phyloP scores from a whole-genome alignment of 2,329 filamentous ascomycete genomes.

The Mycosphaerelloides madeirae region DNA sequence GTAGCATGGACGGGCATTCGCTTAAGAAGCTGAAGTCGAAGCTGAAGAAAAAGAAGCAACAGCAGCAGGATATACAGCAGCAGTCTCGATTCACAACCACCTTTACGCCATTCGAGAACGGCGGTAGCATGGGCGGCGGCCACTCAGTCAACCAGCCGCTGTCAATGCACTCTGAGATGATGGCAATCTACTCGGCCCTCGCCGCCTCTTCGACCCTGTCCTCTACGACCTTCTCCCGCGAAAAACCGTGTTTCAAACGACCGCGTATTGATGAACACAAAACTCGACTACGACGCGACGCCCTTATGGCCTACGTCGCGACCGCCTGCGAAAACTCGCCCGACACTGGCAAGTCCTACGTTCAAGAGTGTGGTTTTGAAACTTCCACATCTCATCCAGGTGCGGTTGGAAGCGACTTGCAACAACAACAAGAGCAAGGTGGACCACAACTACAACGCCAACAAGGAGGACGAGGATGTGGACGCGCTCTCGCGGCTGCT shows the following conservation, averaged over 20 bases:
- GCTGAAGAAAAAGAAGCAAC: slow-evolving; percentile 31
- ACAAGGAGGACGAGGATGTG: slow-evolving; percentile 20
- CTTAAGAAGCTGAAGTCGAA: slow-evolving; percentile 33
- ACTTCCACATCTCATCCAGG: slow-evolving; percentile 39
- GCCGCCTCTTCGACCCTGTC: slow-evolving; percentile 42
- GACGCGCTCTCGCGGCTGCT: slow-evolving; percentile 22
- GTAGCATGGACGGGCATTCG: slow-evolving; percentile 33
- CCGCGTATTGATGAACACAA: slow-evolving; percentile 46
- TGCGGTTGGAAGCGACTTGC: slow-evolving; percentile 9
- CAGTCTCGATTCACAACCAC: slow-evolving; percentile 21
- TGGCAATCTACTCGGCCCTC: slow-evolving; percentile 51
- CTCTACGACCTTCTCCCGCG: slow-evolving; percentile 39
- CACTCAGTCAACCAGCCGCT: slow-evolving; percentile 41
- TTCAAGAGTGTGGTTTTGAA: slow-evolving; percentile 50
- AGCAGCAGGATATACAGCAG: slow-evolving; percentile 31
- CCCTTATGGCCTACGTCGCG: slow-evolving; percentile 44
- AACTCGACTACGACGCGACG: slow-evolving; percentile 40
- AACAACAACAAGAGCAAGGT: slow-evolving; percentile 17
- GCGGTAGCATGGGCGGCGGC: slow-evolving; percentile 32
- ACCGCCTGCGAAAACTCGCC: slow-evolving; percentile 37
- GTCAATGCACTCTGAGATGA: slow-evolving; percentile 54
- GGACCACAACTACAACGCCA: slow-evolving; percentile 17
- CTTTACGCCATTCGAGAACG: slow-evolving; percentile 38
- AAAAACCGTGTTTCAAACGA: slow-evolving; percentile 51
- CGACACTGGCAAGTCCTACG: slow-evolving; percentile 33